Percentiles rank a stretch among this genome's conserved stretches.
phyloP scores from a whole-genome alignment of 208 protist species.

The Trichomonas vaginalis region DNA sequence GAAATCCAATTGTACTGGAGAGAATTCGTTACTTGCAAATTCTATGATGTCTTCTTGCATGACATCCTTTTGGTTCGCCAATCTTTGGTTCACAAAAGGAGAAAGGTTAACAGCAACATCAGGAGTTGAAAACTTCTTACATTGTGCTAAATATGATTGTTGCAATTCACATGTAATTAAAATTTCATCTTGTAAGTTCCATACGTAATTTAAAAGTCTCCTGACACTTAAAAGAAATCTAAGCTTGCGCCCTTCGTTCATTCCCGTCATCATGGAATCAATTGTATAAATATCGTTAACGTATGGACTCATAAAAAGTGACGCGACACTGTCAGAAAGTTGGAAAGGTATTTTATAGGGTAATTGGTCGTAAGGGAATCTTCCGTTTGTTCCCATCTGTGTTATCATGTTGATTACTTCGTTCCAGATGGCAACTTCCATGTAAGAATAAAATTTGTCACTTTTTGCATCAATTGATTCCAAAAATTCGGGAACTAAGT shows the following conservation, averaged over 20 bases:
- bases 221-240: background rate
- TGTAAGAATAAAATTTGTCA: background rate
- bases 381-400: background rate
- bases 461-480: background rate
- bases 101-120: background rate
- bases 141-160: background rate
- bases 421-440: background rate
- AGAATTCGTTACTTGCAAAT: background rate
- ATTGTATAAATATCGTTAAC: background rate
- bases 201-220: background rate
- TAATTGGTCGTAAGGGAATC: background rate
- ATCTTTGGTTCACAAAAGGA: background rate
- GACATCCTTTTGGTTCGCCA: background rate
- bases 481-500: background rate
- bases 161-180: background rate
- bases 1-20: background rate
- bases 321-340: background rate
- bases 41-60: background rate
- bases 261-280: background rate
- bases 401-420: background rate
- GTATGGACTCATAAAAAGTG: background rate
- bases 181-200: background rate
- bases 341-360: background rate
- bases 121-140: background rate
- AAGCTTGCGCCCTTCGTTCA: background rate